These are phyloP conservation scores for Albizia julibrissin DNA, from an alignment of 306 rosid genomes.

Conservation along the genomic window DNA sequence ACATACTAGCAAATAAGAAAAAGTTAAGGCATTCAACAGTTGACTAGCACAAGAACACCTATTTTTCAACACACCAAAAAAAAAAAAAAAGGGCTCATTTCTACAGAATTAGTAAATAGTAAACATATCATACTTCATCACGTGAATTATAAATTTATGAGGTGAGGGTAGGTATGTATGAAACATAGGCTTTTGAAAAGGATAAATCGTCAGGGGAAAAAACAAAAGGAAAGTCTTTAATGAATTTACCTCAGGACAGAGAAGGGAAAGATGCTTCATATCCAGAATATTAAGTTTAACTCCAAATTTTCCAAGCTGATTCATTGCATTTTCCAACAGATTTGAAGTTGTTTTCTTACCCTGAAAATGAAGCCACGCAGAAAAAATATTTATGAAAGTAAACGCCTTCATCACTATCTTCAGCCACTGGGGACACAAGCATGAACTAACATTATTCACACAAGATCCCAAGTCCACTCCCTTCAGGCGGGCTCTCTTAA, in stretches of 20 bases:
- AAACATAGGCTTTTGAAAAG: neutral
- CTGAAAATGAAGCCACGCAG: slow-evolving; percentile 58
- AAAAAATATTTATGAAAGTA: slow-evolving; percentile 69
- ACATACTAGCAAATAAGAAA: slow-evolving; percentile 1
- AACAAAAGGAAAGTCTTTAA: neutral
- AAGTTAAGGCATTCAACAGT: neutral
- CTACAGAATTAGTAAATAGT: slow-evolving; percentile 2
- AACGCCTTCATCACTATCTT: slow-evolving; percentile 70
- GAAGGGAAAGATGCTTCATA: slow-evolving; percentile 60
- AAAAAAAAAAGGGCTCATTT: neutral
- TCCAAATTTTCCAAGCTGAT: slow-evolving; percentile 55
- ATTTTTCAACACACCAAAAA: neutral
- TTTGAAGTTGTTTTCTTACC: slow-evolving; percentile 34
- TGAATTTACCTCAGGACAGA: slow-evolving; percentile 72
- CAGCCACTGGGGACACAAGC: slow-evolving; percentile 87
- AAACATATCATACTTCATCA: slow-evolving; percentile 2
- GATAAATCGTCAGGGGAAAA: neutral
- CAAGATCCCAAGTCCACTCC: slow-evolving; percentile 30
- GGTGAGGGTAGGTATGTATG: neutral
- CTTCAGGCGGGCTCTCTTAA: slow-evolving; percentile 42
- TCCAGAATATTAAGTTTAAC: slow-evolving; percentile 55
- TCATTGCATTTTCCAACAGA: slow-evolving; percentile 59
- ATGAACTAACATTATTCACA: slow-evolving; percentile 37
- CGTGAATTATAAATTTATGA: slow-evolving; percentile 13
- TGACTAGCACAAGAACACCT: neutral